Base-by-base conservation (phyloP, 805 yeast genomes). In the Saturnispora serradocipensis region DNA sequence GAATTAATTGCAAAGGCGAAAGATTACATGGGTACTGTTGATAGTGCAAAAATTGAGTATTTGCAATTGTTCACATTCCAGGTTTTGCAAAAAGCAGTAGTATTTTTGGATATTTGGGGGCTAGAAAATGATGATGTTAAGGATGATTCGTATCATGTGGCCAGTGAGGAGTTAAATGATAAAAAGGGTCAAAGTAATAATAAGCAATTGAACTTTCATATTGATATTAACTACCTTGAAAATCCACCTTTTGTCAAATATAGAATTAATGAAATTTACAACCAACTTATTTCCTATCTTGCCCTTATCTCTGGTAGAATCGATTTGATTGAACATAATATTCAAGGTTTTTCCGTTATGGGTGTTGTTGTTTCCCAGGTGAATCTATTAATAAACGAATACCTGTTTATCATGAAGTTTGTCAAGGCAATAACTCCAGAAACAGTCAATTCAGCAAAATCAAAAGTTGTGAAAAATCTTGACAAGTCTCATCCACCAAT, bases 1-100 rank as follows among this genome's bases (percentile, higher is more conserved):
- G 81, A 80, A 49, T 69, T 86, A 40, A 82, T 85, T 81, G 74
- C 80, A 38, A 84, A 83, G 60, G 90, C 91, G 1, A 85, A 83
- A 56, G 86, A 84, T 39, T 84, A 78, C 59, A 80, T 82, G 61
- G 81, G 84, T 43, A 82, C 89, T 0, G 71, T 80, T 27, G 78
- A 75, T 49, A 68, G 70, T 25, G 71, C 73, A 35, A 82, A 83
- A 58, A 74, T 86, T 53, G 83, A 80, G 57, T 77, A 79, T 5
- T 67, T 86, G 54, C 81, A 82, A 40, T 61, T 80, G 43, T 70
- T 86, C 73, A 77, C 84, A 1, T 81, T 78, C 58, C 86, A 84
- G 61, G 87, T 86, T 3, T 62, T 84, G 5, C 74, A 81, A 55
- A 80, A 83, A 57, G 81, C 89, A 2, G 72, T 81, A 10, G 69